Base-by-base conservation (phyloP, 768 basidiomycete species). In the Coprinopsis cinerea region DNA sequence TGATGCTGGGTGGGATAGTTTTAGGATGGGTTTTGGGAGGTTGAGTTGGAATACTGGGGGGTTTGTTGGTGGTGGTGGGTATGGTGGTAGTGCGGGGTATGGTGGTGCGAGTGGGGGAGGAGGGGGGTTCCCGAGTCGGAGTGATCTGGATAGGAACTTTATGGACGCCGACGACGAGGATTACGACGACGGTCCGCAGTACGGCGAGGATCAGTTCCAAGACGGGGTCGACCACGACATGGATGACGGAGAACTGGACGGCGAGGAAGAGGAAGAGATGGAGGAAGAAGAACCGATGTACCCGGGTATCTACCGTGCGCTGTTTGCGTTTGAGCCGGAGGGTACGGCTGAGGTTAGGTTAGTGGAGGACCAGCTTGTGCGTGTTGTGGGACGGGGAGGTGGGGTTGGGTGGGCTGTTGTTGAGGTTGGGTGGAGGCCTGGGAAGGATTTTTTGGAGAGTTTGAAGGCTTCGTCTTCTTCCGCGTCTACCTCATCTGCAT, bases 321-420 rank as follows among this genome's bases (percentile, higher is more conserved):
- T 89, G 63, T 92, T 85, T 54, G 73, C 81, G 3, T 92, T 93
- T 54, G 81, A 83, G 52, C 85, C 87, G 0, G 87, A 91, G 57
- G 84, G 88, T 1, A 80, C 79, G 15, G 85, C 87, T 27, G 91
- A 93, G 78, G 89, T 92, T 87, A 72, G 71, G 37, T 66, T 92
- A 48, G 78, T 74, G 55, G 86, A 89, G 64, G 90, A 83, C 40
- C 86, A 92, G 67, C 55, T 86, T 41, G 82, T 92, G 13, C 70
- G 72, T 1, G 86, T 90, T 23, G 64, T 89, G 2, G 87, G 87
- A 9, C 59, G 86, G 42, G 86, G 88, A 3, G 87, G 88, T 0
- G 86, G 86, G 0, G 82, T 84, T 2, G 88, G 88, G 0, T 89
- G 88, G 88, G 88, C 85, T 0, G 81, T 90, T 7, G 88, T 81